These are phyloP conservation scores for Drechslerella dactyloides DNA, from an alignment of 2,329 filamentous ascomycete species.

Conservation along the genomic window DNA sequence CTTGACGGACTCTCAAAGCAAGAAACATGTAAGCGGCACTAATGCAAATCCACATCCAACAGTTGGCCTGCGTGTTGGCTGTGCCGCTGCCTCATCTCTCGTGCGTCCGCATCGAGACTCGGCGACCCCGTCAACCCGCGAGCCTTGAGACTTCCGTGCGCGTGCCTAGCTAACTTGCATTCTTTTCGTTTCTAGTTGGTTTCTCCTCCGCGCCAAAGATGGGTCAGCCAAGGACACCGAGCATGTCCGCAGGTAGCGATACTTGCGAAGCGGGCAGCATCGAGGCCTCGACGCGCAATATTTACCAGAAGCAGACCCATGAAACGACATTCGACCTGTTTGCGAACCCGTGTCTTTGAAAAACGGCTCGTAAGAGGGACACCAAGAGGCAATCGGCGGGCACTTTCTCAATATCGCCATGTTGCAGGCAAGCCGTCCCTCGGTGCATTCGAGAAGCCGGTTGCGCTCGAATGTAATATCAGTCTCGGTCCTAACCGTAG, in stretches of 20 bases:
- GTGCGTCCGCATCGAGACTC: too few species aligned
- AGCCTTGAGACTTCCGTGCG: background rate
- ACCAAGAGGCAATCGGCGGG: conserved; percentile 9
- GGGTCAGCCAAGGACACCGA: conserved; percentile 4
- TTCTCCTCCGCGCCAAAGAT: conserved; percentile 24
- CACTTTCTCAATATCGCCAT: conserved; percentile 26
- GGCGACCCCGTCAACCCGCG: too few species aligned
- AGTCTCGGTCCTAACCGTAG: too few species aligned
- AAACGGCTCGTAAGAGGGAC: conserved; percentile 16
- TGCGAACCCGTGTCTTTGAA: conserved; percentile 16
- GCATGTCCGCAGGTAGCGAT: conserved; percentile 10
- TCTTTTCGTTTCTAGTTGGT: conserved; percentile 21
- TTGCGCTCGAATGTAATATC: too few species aligned
- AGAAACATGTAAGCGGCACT: background rate
- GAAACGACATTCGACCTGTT: conserved; percentile 24
- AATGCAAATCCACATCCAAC: background rate
- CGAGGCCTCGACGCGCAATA: conserved; percentile 11
- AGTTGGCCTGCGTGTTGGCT: background rate
- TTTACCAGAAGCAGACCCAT: conserved; percentile 13
- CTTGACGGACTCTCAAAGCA: background rate
- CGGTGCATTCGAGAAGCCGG: too few species aligned
- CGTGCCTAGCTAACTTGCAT: too few species aligned
- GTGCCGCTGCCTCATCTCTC: background rate
- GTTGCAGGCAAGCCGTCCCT: too few species aligned
- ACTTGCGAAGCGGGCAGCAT: conserved; percentile 1